Evolutionary conservation across 1,284 basidiomycete genomes (phyloP).

Genomic region (Papiliotrema flavescens): DNA sequence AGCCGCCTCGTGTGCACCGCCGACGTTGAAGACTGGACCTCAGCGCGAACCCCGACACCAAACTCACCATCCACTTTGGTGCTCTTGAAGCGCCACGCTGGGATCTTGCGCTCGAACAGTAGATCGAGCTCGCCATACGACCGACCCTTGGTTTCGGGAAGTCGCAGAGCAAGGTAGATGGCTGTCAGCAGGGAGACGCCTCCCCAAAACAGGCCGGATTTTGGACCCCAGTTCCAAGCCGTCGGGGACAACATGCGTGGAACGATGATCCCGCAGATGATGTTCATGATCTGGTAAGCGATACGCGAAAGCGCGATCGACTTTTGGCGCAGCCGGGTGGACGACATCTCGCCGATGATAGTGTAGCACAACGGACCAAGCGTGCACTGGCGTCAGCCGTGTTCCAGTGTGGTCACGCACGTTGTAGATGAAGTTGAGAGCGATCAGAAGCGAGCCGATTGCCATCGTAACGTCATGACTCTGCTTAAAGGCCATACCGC

Average conservation of each 20-base stretch:
- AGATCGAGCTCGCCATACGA: slow-evolving; percentile 50
- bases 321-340: slow-evolving; percentile 52
- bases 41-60: too few relatives aligned
- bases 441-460: slow-evolving; percentile 38
- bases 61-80: too few relatives aligned
- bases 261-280: slow-evolving; percentile 43
- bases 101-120: slow-evolving; percentile 45
- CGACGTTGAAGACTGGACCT: too few relatives aligned
- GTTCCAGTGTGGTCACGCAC: too few relatives aligned
- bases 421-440: slow-evolving; percentile 48
- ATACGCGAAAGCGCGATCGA: slow-evolving; percentile 54
- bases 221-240: slow-evolving; percentile 50
- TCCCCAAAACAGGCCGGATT: slow-evolving; percentile 36
- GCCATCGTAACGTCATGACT: background rate
- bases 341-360: slow-evolving; percentile 52
- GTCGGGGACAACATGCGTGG: slow-evolving; percentile 52
- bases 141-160: slow-evolving; percentile 50
- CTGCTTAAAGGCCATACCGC: background rate
- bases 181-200: slow-evolving; percentile 38
- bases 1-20: too few relatives aligned
- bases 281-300: slow-evolving; percentile 48
- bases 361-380: slow-evolving; percentile 42
- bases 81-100: slow-evolving; percentile 12
- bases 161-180: slow-evolving; percentile 43
- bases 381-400: slow-evolving; percentile 41